Evolutionary conservation across 768 basidiomycete species (phyloP).

Genomic region (Mrakia frigida): DNA sequence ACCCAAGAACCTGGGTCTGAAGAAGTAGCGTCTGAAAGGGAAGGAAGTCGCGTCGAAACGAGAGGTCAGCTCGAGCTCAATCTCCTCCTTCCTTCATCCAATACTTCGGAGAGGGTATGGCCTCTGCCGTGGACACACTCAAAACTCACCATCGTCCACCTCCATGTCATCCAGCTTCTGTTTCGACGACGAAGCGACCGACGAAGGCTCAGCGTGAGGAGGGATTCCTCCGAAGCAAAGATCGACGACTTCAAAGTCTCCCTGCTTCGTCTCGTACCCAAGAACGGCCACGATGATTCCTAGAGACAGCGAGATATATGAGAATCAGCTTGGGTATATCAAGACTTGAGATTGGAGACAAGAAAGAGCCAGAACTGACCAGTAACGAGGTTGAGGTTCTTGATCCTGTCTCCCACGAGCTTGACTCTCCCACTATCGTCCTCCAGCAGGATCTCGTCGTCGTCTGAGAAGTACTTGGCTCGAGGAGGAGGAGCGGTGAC

Average conservation of each 20-base stretch:
- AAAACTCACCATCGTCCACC: constrained; percentile 56
- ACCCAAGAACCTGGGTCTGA: constrained; percentile 62
- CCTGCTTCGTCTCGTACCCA: constrained; percentile 79
- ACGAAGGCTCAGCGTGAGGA: constrained; percentile 49
- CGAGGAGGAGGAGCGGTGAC: constrained; percentile 75
- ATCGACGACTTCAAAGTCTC: constrained; percentile 92
- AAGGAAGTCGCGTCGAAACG: background rate
- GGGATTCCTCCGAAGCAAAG: constrained; percentile 79
- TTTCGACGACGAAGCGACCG: constrained; percentile 19
- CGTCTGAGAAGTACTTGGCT: constrained; percentile 65
- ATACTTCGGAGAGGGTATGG: too few species aligned
- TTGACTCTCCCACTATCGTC: constrained; percentile 91
- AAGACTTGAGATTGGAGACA: background rate
- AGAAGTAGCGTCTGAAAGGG: background rate
- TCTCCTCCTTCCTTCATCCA: background rate
- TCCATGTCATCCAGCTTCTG: constrained; percentile 53
- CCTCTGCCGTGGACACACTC: too few species aligned
- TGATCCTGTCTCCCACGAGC: constrained; percentile 69
- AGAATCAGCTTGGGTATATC: background rate
- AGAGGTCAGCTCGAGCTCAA: background rate
- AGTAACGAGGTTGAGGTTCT: constrained; percentile 64
- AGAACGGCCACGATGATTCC: constrained; percentile 81
- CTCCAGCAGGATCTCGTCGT: constrained; percentile 83
- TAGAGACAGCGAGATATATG: constrained; percentile 30
- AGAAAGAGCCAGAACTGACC: constrained; percentile 43